These are phyloP conservation scores for Biscogniauxia sp. DNA, from an alignment of 2,329 filamentous ascomycete species.

Conservation along the genomic window DNA sequence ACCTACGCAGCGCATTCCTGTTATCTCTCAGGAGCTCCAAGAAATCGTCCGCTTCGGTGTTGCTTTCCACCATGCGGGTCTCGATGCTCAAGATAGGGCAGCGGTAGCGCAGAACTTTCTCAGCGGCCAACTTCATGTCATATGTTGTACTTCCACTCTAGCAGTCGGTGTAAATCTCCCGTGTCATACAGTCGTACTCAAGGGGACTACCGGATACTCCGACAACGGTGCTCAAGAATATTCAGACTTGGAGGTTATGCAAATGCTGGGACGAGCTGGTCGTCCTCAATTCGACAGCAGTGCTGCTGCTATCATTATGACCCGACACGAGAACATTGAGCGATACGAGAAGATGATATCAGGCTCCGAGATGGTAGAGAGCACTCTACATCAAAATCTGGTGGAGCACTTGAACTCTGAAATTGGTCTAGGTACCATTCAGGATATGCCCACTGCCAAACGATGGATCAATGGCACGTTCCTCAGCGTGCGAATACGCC, in stretches of 20 bases:
- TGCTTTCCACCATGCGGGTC: slow-evolving; percentile 79
- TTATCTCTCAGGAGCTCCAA: slow-evolving; percentile 60
- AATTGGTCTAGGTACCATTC: slow-evolving; percentile 72
- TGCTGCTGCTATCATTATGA: slow-evolving; percentile 78
- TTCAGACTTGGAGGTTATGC: slow-evolving; percentile 81
- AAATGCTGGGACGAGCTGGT: slow-evolving; percentile 84
- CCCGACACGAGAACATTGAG: slow-evolving; percentile 59
- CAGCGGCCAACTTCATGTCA: slow-evolving; percentile 69
- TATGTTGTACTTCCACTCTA: slow-evolving; percentile 84
- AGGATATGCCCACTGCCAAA: slow-evolving; percentile 61
- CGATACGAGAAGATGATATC: slow-evolving; percentile 73
- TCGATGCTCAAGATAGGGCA: slow-evolving; percentile 62
- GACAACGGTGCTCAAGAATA: slow-evolving; percentile 65
- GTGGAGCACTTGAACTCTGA: slow-evolving; percentile 85
- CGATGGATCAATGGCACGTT: slow-evolving; percentile 78
- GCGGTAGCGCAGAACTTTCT: slow-evolving; percentile 68
- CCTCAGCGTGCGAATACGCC: slow-evolving; percentile 68
- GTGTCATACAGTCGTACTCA: slow-evolving; percentile 79
- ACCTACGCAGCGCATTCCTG: slow-evolving; percentile 48
- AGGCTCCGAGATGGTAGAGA: slow-evolving; percentile 72
- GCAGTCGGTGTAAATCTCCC: slow-evolving; percentile 83
- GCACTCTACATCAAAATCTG: slow-evolving; percentile 73
- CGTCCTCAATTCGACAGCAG: slow-evolving; percentile 78
- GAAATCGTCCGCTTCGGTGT: slow-evolving; percentile 55
- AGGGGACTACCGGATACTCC: slow-evolving; percentile 70